A percentile compares a stretch with the other conserved stretches of the same genome.
Conservation (phyloP, 2,329 filamentous ascomycete species). For the Trichoderma harzianum region DNA sequence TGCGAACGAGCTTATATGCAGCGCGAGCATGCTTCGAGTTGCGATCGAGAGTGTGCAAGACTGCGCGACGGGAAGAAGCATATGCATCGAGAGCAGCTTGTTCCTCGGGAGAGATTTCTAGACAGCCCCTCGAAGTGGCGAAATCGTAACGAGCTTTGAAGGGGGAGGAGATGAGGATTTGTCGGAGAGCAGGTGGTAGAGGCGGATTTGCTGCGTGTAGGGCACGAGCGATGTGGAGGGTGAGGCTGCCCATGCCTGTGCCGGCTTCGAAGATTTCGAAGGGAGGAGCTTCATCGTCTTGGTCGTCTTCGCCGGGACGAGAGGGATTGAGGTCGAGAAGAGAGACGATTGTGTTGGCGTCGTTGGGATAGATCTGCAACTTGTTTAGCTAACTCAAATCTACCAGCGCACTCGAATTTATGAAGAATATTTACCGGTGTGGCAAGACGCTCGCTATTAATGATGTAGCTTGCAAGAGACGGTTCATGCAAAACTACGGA, state of each 20-base stretch:
- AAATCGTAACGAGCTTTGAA: conserved; percentile 21
- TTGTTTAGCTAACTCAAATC: background rate
- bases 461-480: conserved; percentile 70
- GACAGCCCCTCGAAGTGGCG: conserved; percentile 20
- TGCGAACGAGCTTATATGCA: conserved; percentile 61
- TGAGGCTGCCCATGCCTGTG: conserved; percentile 79
- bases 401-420: background rate
- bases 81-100: conserved; percentile 42
- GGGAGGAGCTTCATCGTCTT: conserved; percentile 34
- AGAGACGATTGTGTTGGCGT: conserved; percentile 71
- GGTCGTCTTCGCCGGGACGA: conserved; percentile 34
- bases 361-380: conserved; percentile 60
- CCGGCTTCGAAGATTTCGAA: conserved; percentile 80
- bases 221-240: conserved; percentile 69
- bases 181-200: conserved; percentile 42
- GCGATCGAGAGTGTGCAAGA: conserved; percentile 73
- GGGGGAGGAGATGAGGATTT: conserved; percentile 27
- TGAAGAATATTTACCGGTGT: conserved; percentile 50
- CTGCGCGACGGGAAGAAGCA: conserved; percentile 54
- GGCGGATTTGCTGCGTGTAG: conserved; percentile 69
- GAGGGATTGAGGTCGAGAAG: conserved; percentile 70
- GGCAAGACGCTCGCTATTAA: conserved; percentile 64
- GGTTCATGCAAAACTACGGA: conserved; percentile 60
- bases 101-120: conserved; percentile 29
- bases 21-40: conserved; percentile 59